A percentile compares a stretch with the other conserved stretches of the same genome.
Conservation (phyloP, 2,329 filamentous ascomycete genomes). For the Aspergillus terreus region DNA sequence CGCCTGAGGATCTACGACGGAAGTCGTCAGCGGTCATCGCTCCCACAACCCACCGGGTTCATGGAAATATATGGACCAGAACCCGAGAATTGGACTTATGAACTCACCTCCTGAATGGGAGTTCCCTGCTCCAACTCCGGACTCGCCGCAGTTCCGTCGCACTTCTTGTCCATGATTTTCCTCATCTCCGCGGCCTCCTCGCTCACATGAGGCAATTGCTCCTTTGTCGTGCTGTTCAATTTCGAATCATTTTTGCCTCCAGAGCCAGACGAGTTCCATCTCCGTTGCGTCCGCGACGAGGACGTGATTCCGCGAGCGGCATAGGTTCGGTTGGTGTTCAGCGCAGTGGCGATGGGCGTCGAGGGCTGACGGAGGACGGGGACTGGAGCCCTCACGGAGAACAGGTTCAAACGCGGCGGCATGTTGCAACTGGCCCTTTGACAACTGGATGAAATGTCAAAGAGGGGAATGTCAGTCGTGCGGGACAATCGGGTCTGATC, state of each 20-base stretch:
- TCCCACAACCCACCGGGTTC: not conserved
- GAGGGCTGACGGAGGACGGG: constrained; percentile 30
- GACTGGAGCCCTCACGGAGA: constrained; percentile 32
- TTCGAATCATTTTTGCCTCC: constrained; percentile 25
- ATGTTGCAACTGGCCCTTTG: constrained; percentile 34
- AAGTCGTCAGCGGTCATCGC: not conserved
- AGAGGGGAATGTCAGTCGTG: not conserved
- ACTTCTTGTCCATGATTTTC: constrained; percentile 51
- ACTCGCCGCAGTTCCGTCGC: constrained; percentile 38
- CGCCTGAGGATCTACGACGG: constrained; percentile 57
- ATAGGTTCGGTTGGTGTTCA: constrained; percentile 11
- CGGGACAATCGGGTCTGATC: not conserved
- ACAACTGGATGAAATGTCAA: constrained; percentile 9
- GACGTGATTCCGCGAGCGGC: constrained; percentile 10
- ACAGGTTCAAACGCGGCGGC: constrained; percentile 54
- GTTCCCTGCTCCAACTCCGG: constrained; percentile 65
- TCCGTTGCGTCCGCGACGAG: constrained; percentile 19
- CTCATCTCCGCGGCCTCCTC: constrained; percentile 62
- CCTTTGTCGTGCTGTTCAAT: constrained; percentile 47
- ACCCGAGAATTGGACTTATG: not conserved
- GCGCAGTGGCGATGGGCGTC: constrained; percentile 20
- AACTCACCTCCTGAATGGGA: constrained; percentile 60
- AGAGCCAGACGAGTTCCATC: constrained; percentile 35
- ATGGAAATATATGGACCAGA: not conserved
- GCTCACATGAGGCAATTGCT: constrained; percentile 56